Evolutionary conservation across 2,329 filamentous ascomycete species (phyloP), one percentile per base, ranked within the genome.

Genomic region (Graphilbum ipis-grandicollis): DNA sequence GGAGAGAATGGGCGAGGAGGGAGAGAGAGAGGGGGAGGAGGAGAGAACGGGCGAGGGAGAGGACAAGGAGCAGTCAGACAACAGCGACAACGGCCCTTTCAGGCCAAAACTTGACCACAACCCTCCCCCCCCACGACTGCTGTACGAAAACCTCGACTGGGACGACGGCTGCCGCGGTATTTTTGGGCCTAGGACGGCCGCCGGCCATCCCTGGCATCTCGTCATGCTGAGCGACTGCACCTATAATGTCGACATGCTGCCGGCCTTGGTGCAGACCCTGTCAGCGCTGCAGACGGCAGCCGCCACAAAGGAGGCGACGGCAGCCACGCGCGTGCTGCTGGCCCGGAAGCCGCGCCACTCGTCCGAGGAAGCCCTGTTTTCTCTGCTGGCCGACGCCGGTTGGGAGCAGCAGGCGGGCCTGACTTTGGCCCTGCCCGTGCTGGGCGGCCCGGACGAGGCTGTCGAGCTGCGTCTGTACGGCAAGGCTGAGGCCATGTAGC

Each of bases 211-310:
- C 2, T 74, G 68, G 68, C 63, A 72, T 40, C 51, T 72, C 5
- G 47, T 71, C 33, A 56, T 71, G 36, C 53, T 74, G 18, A 71
- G 68, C 48, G 70, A 75, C 49, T 72, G 70, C 57, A 73, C 68
- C 0, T 74, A 74, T 56, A 74, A 74, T 42, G 63, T 61, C 37
- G 68, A 73, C 47, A 63, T 61, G 43, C 52, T 74, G 19, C 61
- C 65, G 1, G 58, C 65, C 3, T 56, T 75, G 18, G 62, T 72
- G 4, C 58, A 58, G 36, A 72, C 68, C 1, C 51, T 73, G 26
- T 62, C 61, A 2, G 59, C 63, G 2, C 47, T 74, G 10, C 65
- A 70, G 41, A 37, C 41, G 3, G 46, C 43, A 2, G 47, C 50
- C 3, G 39, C 32, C 1, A 31, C 26, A 0, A 13, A 17, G 9